Base-by-base conservation (phyloP, 306 rosid species). In the Vachellia collinsii region DNA sequence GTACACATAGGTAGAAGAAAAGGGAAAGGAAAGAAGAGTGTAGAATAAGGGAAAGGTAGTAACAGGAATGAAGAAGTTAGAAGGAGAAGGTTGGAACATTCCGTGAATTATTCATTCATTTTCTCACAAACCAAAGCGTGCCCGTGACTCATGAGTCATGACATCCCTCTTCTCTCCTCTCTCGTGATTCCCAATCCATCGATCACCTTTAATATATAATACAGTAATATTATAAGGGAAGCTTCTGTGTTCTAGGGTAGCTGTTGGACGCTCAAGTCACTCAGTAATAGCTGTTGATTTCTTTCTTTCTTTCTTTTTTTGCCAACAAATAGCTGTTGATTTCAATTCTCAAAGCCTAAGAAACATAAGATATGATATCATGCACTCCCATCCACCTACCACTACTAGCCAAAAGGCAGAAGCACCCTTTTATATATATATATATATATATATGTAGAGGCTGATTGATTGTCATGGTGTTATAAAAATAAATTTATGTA, bases 31-130 rank as follows among this genome's bases (percentile, higher is more conserved):
- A 20, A 11, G 44, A 65, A 37, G 72, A 38, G 14, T 66, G 42
- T 14, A 66, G 17, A 56, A 75, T 37, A 59, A 41, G 70, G 53
- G 48, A 83, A 39, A 9, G 23, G 63, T 69, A 19, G 8, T 70
- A 84, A 43, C 3, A 36, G 79, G 70, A 53, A 16, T 80, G 34
- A 29, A 29, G 34, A 74, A 80, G 85, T 77, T 71, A 41, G 39
- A 56, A 56, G 63, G 63, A n/a, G n/a, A n/a, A 29, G 34, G 2
- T 29, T 29, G 34, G 34, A 29, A 29, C 34, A 29, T 29, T 29
- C 34, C 34, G 34, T 29, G 34, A 29, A 29, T 29, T 29, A 29
- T 29, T 29, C 34, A 29, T 29, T 29, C 34, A 29, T 29, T 29
- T 29, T 29, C 34, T 29, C 34, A 29, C 34, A 29, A 29, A 29